phyloP scores from a whole-genome alignment of 2,329 filamentous ascomycete species.

The Drechslerella dactyloides region DNA sequence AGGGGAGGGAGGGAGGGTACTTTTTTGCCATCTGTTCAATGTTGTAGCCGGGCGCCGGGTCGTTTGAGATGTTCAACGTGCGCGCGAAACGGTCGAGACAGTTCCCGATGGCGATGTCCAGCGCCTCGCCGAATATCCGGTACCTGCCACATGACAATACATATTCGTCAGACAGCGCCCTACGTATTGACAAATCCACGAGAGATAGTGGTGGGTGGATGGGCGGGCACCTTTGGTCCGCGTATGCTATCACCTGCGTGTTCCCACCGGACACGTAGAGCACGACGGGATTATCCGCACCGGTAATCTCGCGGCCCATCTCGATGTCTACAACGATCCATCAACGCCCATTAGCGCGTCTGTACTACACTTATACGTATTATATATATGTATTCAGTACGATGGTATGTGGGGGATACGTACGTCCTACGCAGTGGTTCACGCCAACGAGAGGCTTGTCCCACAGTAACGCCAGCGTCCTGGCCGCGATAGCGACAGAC shows the following conservation, averaged over 20 bases:
- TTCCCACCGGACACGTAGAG: conserved; percentile 96
- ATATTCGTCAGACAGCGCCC: neutral
- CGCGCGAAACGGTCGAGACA: conserved; percentile 95
- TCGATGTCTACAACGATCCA: conserved; percentile 74
- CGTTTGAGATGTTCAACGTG: conserved; percentile 88
- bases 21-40: conserved; percentile 91
- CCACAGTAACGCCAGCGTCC: conserved; percentile 84
- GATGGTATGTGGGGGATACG: conserved; percentile 54
- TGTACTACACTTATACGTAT: no score
- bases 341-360: no score
- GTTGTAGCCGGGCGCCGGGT: conserved; percentile 96
- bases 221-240: conserved; percentile 69
- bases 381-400: neutral
- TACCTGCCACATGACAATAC: conserved; percentile 63
- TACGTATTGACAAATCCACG: neutral
- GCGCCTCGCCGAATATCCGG: conserved; percentile 95
- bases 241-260: conserved; percentile 97
- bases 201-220: neutral
- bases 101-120: conserved; percentile 97
- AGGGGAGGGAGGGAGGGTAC: conserved; percentile 8
- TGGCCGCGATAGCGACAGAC: conserved; percentile 81
- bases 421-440: conserved; percentile 93
- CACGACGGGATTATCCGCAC: conserved; percentile 88
- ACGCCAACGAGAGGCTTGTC: conserved; percentile 86
- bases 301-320: conserved; percentile 94